Evolutionary conservation across 352 stramenopile species (phyloP), one percentile per base, ranked within the genome.

Genomic region (Phytophthora fragariaefolia): DNA sequence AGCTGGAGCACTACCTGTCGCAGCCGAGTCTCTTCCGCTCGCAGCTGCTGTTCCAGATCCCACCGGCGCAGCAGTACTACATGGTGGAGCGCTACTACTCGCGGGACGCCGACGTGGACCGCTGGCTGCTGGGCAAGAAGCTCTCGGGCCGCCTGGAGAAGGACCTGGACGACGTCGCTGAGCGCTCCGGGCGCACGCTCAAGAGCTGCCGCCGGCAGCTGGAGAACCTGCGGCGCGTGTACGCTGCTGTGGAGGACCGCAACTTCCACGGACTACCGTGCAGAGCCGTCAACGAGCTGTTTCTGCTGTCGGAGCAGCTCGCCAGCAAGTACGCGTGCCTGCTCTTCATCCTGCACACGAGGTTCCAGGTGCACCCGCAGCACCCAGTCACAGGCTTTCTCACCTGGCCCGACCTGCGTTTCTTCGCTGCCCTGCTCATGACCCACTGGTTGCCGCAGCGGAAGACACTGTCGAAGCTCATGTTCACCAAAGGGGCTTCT

Each of bases 51-150:
- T 91, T 93, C 63, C 88, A 96, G 73, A 89, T 95, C 51, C 84
- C 84, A 6, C 85, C 85, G 13, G 65, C 78, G 1, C 81, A 94
- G 53, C 83, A 95, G 66, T 78, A 89, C 57, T 91, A 90, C 58
- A 93, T 95, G 82, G 73, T 93, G 22, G 79, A 92, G 56, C 82
- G 80, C 24, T 95, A 95, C 71, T 93, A 94, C 73, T 74, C 79
- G 47, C 77, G 92, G 51, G 83, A 96, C 51, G 74, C 74, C 40
- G 63, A 83, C 46, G 82, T 95, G 26, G 78, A 84, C 27, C 84
- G 88, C 24, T 90, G 87, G 77, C 65, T 96, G 26, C 50, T 95
- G 58, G 88, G 88, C 54, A 88, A 89, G 52, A 93, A 96, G 66
- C 85, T 93, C 38, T 88, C 82, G 20, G 71, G 85, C n/a, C 87